Base-by-base conservation (phyloP, 2,329 filamentous ascomycete species). In the Ascocoryne sarcoides region DNA sequence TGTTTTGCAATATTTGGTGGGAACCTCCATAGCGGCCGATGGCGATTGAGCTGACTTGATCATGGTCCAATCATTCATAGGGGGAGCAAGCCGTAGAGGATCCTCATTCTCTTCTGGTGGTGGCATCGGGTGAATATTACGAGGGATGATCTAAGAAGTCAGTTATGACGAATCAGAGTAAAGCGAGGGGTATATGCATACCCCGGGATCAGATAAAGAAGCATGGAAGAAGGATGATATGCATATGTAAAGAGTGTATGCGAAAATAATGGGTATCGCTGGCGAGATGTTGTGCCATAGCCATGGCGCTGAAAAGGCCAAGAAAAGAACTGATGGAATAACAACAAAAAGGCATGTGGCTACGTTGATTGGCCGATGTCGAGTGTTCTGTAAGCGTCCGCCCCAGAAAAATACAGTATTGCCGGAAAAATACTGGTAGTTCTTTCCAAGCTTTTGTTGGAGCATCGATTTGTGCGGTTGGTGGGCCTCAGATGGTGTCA, bases 1-100 rank as follows among this genome's bases (percentile, higher is more conserved):
- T 14, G 89, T 94, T 60, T 89, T 90, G 74, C 92, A 98, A 65
- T 94, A 95, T 65, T 98, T 96, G 46, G 90, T 89, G 0, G 92
- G 92, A 2, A 98, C 89, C 60, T 98, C 92, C 86, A 98, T 95
- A 4, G 89, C 89, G 7, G 88, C 83, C 21, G 84, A 83, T 19
- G 67, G 67, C 8, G 76, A 69, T 44, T 81, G 82, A 28, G 82
- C 76, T 8, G 87, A 85, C 56, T 89, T 84, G 52, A 96, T 84
- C 67, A 94, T 77, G 5, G 85, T 84, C 92, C 92, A 98, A 61
- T 94, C 88, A 37, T 86, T 96, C 5, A 84, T 92, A 1, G 88
- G 79, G 14, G 89, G 90, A 1, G 84, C 87, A 32, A 93, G 65
- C 26, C 78, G 75, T 29, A 95, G 68, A 4, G 88, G 87, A 58